Evolutionary conservation across 305 asterid species (phyloP), one percentile per base, ranked within the genome.

Genomic region (Fraxinus dipetala): DNA sequence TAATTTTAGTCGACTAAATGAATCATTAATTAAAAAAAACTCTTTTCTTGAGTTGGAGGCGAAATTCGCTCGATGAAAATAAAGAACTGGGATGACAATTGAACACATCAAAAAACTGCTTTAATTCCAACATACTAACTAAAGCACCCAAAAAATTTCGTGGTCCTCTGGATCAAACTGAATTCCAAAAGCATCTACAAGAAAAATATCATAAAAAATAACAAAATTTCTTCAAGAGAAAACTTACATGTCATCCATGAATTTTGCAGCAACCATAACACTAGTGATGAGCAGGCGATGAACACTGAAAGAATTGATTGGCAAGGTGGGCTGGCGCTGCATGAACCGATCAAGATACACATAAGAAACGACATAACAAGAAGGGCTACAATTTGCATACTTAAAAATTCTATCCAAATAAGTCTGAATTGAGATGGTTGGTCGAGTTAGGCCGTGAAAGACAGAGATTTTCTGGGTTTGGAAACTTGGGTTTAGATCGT

Each of bases 201-300:
- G 28, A 80, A 63, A 7, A 38, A 61, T 38, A 20, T 4, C 26
- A 3, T n/a, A 14, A 38, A 45, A 45, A 14, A 30, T 13, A 20
- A 16, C 5, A 67, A 10, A 1, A 24, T 38, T 34, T 20, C 35
- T 30, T 13, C 26, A 30, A 79, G 8, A 43, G 10, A 3, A 18
- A 13, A 90, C 98, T 92, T 43, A 94, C 98, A 91, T 88, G 83
- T 93, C 98, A 84, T 96, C 99, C 99, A 94, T 89, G 98, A 96
- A 96, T 83, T 96, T 96, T 5, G 99, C 98, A 45, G 99, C 96
- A 61, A 93, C 85, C 99, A 96, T 92, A 87, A 94, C 97, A 83
- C 98, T 92, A 16, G 99, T 92, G 86, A 96, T 92, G 88, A 96
- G 77, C 67, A 81, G 48, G 26, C 84, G 76, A 65, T 81, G 84